Conservation (phyloP, 305 asterid species). For the Fraxinus platypoda region DNA sequence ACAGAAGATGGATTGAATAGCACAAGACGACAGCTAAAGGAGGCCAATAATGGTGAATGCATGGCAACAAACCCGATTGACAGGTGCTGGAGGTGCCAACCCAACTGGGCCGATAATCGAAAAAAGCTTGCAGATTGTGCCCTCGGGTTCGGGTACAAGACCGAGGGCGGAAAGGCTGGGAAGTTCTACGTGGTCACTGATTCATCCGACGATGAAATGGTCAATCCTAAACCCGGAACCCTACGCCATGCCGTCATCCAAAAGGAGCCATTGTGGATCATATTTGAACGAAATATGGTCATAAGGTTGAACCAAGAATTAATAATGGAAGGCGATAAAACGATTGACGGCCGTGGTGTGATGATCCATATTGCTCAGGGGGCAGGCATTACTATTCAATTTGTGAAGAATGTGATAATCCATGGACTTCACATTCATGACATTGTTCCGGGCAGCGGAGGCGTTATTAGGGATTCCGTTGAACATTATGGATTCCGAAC, state of each 20-base stretch:
- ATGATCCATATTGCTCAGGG: slow-evolving; percentile 7
- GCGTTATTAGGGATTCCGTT: background rate
- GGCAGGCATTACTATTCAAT: slow-evolving; percentile 4
- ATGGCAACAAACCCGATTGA: slow-evolving; percentile 5
- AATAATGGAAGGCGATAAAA: background rate
- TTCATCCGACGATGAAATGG: background rate
- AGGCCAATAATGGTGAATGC: background rate
- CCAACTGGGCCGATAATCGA: slow-evolving; percentile 6
- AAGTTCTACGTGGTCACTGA: background rate
- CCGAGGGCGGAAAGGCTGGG: slow-evolving; percentile 13
- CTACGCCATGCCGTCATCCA: slow-evolving; percentile 21
- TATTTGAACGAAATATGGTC: slow-evolving; percentile 9
- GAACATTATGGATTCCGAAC: slow-evolving; percentile 7
- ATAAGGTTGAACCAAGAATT: slow-evolving; percentile 3
- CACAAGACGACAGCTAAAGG: background rate
- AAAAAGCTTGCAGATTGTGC: slow-evolving; percentile 15
- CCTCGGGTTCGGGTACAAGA: slow-evolving; percentile 13
- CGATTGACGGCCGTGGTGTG: slow-evolving; percentile 2
- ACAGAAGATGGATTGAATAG: background rate
- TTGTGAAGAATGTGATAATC: slow-evolving; percentile 1
- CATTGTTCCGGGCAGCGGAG: background rate
- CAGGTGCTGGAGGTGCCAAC: slow-evolving; percentile 17
- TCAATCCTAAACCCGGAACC: slow-evolving; percentile 22
- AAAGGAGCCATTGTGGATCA: slow-evolving; percentile 16
- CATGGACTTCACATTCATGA: slow-evolving; percentile 9